phyloP scores from a whole-genome alignment of 2,329 filamentous ascomycete species.

The Fusarium napiforme region DNA sequence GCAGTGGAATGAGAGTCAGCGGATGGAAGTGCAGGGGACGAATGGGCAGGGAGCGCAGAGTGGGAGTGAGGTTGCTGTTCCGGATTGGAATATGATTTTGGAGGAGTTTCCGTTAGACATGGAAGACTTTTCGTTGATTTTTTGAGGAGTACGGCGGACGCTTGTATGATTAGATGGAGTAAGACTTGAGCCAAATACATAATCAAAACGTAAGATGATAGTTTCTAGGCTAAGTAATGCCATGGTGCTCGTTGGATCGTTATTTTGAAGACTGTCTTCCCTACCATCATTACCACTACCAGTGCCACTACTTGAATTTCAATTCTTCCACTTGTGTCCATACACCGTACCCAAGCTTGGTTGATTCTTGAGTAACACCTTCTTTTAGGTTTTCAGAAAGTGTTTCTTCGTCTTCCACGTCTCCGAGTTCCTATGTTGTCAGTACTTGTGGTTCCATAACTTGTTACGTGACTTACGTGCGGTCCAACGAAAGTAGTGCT shows the following conservation, averaged over 20 bases:
- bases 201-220: too few relatives aligned
- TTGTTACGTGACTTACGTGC: neutral
- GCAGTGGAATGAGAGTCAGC: neutral
- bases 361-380: too few relatives aligned
- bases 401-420: neutral
- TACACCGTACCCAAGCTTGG: too few relatives aligned
- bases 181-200: neutral
- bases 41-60: neutral
- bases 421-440: neutral
- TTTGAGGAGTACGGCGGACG: neutral
- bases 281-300: too few relatives aligned
- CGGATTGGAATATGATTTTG: conserved; percentile 46
- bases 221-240: too few relatives aligned
- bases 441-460: rapidly evolving
- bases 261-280: too few relatives aligned
- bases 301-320: too few relatives aligned
- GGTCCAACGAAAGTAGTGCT: neutral
- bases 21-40: neutral
- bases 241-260: too few relatives aligned
- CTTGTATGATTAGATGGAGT: neutral
- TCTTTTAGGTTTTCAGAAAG: neutral
- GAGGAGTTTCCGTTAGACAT: conserved; percentile 46
- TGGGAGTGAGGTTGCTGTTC: conserved; percentile 22
- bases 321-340: too few relatives aligned
- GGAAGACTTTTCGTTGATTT: conserved; percentile 37